These are phyloP conservation scores for Guillardia theta DNA, from an alignment of 78 protist genomes.

Conservation along the genomic window DNA sequence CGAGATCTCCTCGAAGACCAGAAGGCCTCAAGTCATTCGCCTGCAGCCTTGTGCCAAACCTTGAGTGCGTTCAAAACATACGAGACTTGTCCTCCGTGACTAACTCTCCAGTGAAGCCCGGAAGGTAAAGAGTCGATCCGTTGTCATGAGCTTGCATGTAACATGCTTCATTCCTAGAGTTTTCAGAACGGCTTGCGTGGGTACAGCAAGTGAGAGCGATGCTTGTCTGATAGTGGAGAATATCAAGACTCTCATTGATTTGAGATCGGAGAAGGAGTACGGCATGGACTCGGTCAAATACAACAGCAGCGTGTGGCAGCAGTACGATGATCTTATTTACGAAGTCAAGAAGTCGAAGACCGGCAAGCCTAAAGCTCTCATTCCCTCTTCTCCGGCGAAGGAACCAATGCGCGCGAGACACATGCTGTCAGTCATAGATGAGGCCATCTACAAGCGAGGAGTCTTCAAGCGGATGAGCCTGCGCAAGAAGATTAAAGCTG, in stretches of 20 bases:
- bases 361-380: not conserved
- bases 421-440: conserved; percentile 27
- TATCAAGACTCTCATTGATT: not conserved
- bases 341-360: not conserved
- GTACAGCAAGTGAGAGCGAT: not conserved
- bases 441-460: not conserved
- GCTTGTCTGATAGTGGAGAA: not conserved
- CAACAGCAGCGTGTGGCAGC: not conserved
- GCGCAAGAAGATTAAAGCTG: not conserved
- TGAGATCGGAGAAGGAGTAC: not conserved
- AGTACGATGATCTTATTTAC: not conserved
- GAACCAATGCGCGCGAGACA: not conserved
- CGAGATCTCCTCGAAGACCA: too few species aligned
- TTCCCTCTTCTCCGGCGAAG: not conserved
- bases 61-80: not conserved
- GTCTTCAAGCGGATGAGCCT: not conserved
- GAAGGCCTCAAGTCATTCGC: too few species aligned
- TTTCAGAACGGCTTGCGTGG: not conserved
- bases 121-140: not conserved
- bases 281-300: not conserved
- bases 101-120: not conserved
- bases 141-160: not conserved
- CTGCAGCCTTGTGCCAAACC: too few species aligned
- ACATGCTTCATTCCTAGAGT: not conserved
- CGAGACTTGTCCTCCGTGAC: not conserved